phyloP scores from a whole-genome alignment of 2,329 filamentous ascomycete species.

The Stagonosporopsis tanaceti region DNA sequence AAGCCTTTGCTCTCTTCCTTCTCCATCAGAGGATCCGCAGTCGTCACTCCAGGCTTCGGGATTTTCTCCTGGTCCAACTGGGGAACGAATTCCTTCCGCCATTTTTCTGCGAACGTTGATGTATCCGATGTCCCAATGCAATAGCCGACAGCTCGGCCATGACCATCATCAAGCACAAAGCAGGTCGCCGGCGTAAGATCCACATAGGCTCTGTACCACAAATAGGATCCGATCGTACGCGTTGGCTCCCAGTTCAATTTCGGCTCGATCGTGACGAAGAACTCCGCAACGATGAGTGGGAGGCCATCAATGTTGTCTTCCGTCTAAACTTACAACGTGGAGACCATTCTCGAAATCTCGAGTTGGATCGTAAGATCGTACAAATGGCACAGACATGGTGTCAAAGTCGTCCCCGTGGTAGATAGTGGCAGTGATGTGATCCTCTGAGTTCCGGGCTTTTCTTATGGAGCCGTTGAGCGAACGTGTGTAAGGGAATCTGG shows the following conservation, averaged over 20 bases:
- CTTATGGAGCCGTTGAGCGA: not conserved
- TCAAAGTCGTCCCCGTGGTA: not conserved
- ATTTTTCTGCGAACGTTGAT: conserved; percentile 33
- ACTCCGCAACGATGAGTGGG: conserved; percentile 23
- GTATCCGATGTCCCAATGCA: conserved; percentile 48
- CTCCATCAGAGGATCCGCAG: conserved; percentile 27
- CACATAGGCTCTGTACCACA: conserved; percentile 48
- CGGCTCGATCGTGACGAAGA: conserved; percentile 34
- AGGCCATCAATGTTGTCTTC: not conserved
- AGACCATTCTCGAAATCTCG: conserved; percentile 29
- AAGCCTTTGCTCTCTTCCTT: conserved; percentile 27
- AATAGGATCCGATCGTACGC: conserved; percentile 40
- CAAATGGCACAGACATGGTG: conserved; percentile 23
- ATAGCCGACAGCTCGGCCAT: conserved; percentile 48
- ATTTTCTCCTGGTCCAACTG: conserved; percentile 31
- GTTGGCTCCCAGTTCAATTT: conserved; percentile 36
- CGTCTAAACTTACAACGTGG: conserved; percentile 23
- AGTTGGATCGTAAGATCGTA: conserved; percentile 28
- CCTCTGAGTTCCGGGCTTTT: not conserved
- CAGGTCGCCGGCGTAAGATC: conserved; percentile 40
- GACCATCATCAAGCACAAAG: conserved; percentile 47
- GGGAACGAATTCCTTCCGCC: conserved; percentile 39
- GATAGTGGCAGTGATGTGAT: not conserved
- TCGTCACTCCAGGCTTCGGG: conserved; percentile 20
- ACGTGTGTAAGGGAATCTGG: not conserved